phyloP scores from a whole-genome alignment of 371 early-diverging fungal genomes.

The Mucor racemosus region DNA sequence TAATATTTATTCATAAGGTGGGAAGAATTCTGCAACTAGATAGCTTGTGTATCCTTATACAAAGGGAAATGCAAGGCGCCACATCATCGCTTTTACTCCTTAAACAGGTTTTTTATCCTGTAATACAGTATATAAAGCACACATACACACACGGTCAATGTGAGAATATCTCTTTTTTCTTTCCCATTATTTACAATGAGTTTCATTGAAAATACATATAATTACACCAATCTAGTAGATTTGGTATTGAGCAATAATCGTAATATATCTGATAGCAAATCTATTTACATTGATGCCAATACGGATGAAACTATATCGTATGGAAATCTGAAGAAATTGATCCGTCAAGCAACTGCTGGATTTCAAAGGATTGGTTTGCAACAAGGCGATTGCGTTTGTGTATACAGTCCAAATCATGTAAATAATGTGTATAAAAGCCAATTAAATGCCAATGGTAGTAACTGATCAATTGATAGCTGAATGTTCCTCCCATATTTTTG shows the following conservation, averaged over 20 bases:
- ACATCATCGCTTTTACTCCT: neutral
- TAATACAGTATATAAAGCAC: neutral
- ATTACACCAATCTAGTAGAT: conserved; percentile 16
- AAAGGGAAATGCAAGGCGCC: neutral
- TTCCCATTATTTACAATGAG: neutral
- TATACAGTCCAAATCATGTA: conserved; percentile 18
- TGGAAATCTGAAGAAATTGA: conserved; percentile 8
- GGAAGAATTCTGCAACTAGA: neutral
- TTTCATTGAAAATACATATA: conserved; percentile 9
- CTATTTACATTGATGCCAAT: conserved; percentile 16
- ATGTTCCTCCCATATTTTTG: conserved; percentile 12
- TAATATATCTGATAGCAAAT: neutral
- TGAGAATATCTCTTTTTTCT: neutral
- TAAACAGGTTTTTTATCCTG: neutral
- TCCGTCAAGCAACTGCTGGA: conserved; percentile 11
- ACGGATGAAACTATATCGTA: conserved; percentile 13
- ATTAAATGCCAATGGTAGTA: neutral
- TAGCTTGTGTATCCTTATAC: neutral
- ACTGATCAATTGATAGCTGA: neutral
- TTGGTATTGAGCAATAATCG: conserved; percentile 13
- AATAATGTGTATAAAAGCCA: neutral
- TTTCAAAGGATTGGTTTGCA: conserved; percentile 5
- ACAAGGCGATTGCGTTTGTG: conserved; percentile 11
- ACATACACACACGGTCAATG: neutral
- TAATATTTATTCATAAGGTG: neutral